Percentiles rank a stretch among this genome's conserved stretches.
Evolutionary conservation across 2,329 filamentous ascomycete species (phyloP).

Genomic region (Paracorniculantispora psalliotae): DNA sequence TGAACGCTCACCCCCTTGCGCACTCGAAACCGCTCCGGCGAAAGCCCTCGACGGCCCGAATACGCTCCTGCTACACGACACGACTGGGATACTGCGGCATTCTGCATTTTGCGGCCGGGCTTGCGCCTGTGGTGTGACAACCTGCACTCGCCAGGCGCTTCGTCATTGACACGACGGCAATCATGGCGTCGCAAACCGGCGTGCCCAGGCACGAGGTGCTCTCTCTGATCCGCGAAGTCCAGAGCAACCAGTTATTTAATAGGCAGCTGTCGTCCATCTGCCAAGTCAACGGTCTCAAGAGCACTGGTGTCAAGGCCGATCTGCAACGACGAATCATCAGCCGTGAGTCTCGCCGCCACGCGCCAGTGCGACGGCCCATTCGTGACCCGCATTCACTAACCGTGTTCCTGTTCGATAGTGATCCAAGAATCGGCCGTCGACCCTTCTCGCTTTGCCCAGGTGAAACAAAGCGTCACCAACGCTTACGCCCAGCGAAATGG

Average conservation of each 20-base stretch:
- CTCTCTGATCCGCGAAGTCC: conserved; percentile 39
- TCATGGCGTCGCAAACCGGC: conserved; percentile 23
- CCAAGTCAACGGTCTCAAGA: conserved; percentile 65
- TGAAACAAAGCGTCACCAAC: conserved; percentile 38
- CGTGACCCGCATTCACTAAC: not conserved
- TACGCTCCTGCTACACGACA: not conserved
- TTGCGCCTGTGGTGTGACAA: conserved; percentile 1
- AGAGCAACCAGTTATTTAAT: conserved; percentile 45
- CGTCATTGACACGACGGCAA: conserved; percentile 8
- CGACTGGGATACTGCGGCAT: not conserved
- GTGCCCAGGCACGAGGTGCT: conserved; percentile 39
- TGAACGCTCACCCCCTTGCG: not conserved
- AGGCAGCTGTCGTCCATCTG: conserved; percentile 72
- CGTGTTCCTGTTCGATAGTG: conserved; percentile 26
- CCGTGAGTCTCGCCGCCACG: conserved; percentile 52
- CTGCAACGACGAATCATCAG: conserved; percentile 73
- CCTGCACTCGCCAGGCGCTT: conserved; percentile 2
- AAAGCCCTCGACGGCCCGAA: not conserved
- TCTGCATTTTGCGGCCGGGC: not conserved
- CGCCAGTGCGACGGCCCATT: not conserved
- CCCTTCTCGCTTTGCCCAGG: conserved; percentile 36
- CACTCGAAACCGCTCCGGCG: not conserved
- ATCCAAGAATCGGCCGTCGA: conserved; percentile 38
- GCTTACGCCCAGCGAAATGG: conserved; percentile 26
- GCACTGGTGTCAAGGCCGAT: conserved; percentile 79